Evolutionary conservation across 306 rosid species (phyloP), one percentile per base, ranked within the genome.

Genomic region (Trifolium repens): DNA sequence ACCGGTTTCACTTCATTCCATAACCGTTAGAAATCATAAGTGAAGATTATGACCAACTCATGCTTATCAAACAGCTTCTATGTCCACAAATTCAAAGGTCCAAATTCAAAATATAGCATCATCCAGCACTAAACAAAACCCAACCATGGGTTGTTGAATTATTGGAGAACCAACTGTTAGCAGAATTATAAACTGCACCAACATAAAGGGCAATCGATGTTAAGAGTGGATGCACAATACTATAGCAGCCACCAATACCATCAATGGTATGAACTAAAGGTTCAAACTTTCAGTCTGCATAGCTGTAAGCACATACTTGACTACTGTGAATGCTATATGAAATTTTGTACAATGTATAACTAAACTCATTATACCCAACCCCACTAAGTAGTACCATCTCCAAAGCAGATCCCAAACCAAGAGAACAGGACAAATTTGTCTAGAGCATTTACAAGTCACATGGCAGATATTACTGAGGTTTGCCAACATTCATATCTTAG

Each of bases 271-370:
- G 79, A 46, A 74, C 67, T 71, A 69, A 74, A 67, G 70, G 57
- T 57, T 73, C 85, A 80, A 73, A 75, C 75, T 78, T 72, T 68
- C 71, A 67, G 70, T 74, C 84, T 52, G 78, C 42, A 76, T 26
- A 79, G 75, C 50, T 16, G 61, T 32, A 77, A 77, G 79, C 53
- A 65, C 67, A 84, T 68, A 78, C 71, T 58, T 71, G 54, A 58
- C 69, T 66, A 59, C 73, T 53, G 81, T 30, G 67, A 72, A 61
- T 50, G 61, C 65, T 61, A 37, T 59, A 69, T 3, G 59, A 67
- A 67, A 67, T 44, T 54, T 47, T 76, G 64, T 75, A 37, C 81
- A 47, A 61, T 76, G 59, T 75, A 44, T 76, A 39, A 67, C 75
- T 77, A 71, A 46, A 49, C 83, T 75, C 81, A 32, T 53, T 69